Conservation (phyloP, 2,329 filamentous ascomycete genomes). For the Cercospora sesami region DNA sequence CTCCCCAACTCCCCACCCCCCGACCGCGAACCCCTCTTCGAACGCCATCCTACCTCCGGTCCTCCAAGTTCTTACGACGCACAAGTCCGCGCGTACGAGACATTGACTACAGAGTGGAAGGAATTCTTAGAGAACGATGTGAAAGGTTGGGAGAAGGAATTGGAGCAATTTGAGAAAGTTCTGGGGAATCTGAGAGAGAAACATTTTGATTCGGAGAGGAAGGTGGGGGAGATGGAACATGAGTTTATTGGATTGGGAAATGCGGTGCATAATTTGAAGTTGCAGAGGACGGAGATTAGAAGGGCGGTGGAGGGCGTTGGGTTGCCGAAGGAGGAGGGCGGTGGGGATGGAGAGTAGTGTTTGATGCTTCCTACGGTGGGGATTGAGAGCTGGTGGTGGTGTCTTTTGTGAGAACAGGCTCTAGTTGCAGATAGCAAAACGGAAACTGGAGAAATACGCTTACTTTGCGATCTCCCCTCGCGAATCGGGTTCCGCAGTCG, state of each 20-base stretch:
- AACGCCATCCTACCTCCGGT: slow-evolving; percentile 1
- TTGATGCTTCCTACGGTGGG: too few species aligned
- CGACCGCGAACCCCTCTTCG: slow-evolving; percentile 19
- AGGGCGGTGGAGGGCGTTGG: slow-evolving; percentile 7
- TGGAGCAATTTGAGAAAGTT: slow-evolving; percentile 13
- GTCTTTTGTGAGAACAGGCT: too few species aligned
- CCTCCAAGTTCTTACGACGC: slow-evolving; percentile 19
- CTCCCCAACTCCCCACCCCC: slow-evolving; percentile 15
- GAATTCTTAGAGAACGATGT: slow-evolving; percentile 12
- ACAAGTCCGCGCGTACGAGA: slow-evolving; percentile 11
- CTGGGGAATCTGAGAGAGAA: slow-evolving; percentile 15
- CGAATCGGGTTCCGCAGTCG: too few species aligned
- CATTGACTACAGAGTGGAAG: slow-evolving; percentile 15
- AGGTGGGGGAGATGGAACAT: slow-evolving; percentile 14
- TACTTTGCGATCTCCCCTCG: too few species aligned
- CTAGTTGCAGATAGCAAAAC: too few species aligned
- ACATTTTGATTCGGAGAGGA: slow-evolving; percentile 10
- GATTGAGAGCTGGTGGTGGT: too few species aligned
- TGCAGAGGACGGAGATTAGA: slow-evolving; percentile 10
- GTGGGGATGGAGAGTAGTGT: not conserved
- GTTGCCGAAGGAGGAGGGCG: slow-evolving; percentile 27
- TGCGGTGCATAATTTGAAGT: slow-evolving; percentile 19
- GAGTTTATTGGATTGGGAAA: slow-evolving; percentile 20
- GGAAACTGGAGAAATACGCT: too few species aligned
- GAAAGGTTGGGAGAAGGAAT: slow-evolving; percentile 10